These are phyloP conservation scores for Suillus variegatus DNA, from an alignment of 768 basidiomycete species.

Conservation along the genomic window DNA sequence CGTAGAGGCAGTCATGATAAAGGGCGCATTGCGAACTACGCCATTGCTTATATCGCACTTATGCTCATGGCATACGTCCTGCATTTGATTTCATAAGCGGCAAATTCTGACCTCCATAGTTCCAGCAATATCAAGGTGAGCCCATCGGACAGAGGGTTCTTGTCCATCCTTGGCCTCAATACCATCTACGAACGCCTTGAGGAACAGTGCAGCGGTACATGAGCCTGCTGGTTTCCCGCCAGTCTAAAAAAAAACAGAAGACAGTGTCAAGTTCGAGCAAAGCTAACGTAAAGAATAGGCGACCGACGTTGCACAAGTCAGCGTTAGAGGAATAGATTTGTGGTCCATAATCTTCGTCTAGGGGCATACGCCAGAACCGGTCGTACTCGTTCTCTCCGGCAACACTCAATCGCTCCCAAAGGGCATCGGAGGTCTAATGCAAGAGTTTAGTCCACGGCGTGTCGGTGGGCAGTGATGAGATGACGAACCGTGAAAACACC, in stretches of 20 bases:
- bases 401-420: conserved; percentile 68
- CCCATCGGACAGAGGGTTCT: conserved; percentile 69
- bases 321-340: conserved; percentile 81
- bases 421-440: conserved; percentile 64
- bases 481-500: conserved; percentile 74
- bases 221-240: conserved; percentile 75
- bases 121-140: conserved; percentile 84
- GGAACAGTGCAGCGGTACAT: conserved; percentile 84
- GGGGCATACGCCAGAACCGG: conserved; percentile 89
- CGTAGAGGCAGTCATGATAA: neutral
- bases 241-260: conserved; percentile 41
- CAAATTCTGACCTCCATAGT: conserved; percentile 61
- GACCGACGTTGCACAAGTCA: conserved; percentile 65
- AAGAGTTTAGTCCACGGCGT: neutral
- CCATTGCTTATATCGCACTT: neutral
- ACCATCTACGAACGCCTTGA: conserved; percentile 80
- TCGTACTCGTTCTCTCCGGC: conserved; percentile 79
- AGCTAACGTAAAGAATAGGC: neutral
- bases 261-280: conserved; percentile 1
- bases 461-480: neutral
- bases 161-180: conserved; percentile 62
- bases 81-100: conserved; percentile 23
- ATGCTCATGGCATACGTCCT: conserved; percentile 35
- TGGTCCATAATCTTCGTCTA: conserved; percentile 77
- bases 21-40: neutral